phyloP scores from a whole-genome alignment of 768 basidiomycete species.

The Pulveroboletus sp. region DNA sequence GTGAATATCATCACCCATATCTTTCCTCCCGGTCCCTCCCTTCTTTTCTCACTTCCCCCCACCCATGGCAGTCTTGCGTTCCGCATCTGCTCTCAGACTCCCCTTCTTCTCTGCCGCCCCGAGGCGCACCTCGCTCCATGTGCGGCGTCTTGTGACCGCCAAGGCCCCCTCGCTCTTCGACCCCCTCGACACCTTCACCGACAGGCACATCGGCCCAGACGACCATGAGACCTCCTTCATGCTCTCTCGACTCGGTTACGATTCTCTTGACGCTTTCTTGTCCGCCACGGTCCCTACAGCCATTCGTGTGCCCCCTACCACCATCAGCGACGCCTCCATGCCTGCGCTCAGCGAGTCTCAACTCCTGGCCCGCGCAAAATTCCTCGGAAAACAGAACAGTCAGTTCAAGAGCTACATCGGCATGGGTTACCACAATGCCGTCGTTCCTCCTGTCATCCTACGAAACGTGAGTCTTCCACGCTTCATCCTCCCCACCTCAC shows the following conservation, averaged over 20 bases:
- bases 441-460: conserved; percentile 92
- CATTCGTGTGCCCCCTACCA: conserved; percentile 63
- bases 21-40: conserved; percentile 13
- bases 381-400: conserved; percentile 74
- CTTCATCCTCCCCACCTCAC: not conserved
- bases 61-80: conserved; percentile 28
- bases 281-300: conserved; percentile 73
- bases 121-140: conserved; percentile 19
- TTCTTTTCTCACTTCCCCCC: conserved; percentile 16
- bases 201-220: conserved; percentile 92
- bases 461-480: conserved; percentile 62
- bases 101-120: conserved; percentile 13
- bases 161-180: conserved; percentile 69
- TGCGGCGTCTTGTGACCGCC: conserved; percentile 53
- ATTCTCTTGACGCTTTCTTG: conserved; percentile 86
- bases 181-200: conserved; percentile 83
- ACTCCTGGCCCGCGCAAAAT: conserved; percentile 67
- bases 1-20: conserved; percentile 31
- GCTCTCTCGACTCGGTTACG: conserved; percentile 80
- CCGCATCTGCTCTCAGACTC: conserved; percentile 23
- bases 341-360: conserved; percentile 82
- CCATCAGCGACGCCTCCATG: conserved; percentile 65
- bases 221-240: conserved; percentile 73
- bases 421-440: conserved; percentile 95
- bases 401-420: conserved; percentile 92